Evolutionary conservation across 768 basidiomycete genomes (phyloP), one percentile per base, ranked within the genome.

Genomic region (Plicaturopsis crispa): DNA sequence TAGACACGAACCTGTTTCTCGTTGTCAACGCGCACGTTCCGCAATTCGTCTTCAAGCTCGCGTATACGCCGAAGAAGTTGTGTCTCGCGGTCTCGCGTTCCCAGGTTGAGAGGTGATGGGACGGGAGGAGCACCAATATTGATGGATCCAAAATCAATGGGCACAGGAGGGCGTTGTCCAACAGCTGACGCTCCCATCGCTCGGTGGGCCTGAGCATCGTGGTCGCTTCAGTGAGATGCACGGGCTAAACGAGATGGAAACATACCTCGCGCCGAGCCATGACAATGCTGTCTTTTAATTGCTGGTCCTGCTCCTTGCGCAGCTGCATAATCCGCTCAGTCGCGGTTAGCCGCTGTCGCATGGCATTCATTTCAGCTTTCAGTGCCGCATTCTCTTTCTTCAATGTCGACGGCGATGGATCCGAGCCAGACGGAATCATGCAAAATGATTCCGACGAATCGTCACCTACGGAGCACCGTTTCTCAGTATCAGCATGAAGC

Each of bases 361-460:
- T 60, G 6, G 61, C 57, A 10, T 75, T 74, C 4, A 83, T 51
- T 45, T 88, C 80, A 4, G 63, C 58, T 52, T 74, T 84, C 7
- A 91, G 67, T 6, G 63, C 50, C 1, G 56, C 52, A 46, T 91
- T 91, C 53, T 91, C 86, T 53, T 71, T 76, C 55, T 72, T 75
- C 23, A 87, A 60, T 1, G 57, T 56, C 13, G 65, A 55, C 4
- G 66, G 56, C 21, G 75, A 61, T 5, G 71, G 55, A 36, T 78
- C 78, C 20, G 72, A 59, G 22, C 72, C 77, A 5, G 75, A 72
- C 0, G 86, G 81, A 33, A 90, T 72, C 24, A 90, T 53, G 47
- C 70, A 85, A 53, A 88, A 89, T 0, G 86, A 89, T 46, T 84
- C 87, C 1, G 86, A 81, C 40, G 86, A 69, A 22, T 84, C 80